Base-by-base conservation (phyloP, 2,329 filamentous ascomycete species). In the Cryoendolithus antarcticus region DNA sequence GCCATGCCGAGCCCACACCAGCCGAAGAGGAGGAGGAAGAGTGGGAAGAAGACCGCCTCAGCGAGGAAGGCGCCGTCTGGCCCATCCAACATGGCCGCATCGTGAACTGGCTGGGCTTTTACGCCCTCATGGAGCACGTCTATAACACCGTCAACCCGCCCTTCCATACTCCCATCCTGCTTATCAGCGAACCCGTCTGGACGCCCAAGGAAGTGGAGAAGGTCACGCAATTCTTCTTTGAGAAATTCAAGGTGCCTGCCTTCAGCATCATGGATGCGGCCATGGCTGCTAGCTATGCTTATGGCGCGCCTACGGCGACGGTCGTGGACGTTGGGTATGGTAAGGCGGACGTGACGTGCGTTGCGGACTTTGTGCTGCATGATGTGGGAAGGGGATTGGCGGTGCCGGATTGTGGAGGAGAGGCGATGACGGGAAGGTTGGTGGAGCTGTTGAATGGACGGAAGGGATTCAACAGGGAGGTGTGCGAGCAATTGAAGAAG, bases 171-270 rank as follows among this genome's bases (percentile, higher is more conserved):
- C 88, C 91, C 2, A 85, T 98, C 48, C 72, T 96, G 59, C 75
- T 98, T 46, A 82, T 96, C 62, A 75, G 82, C 6, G 84, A 93
- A 50, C 88, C 91, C 3, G 80, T 80, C 50, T 98, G 91, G 89
- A 86, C 86, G 3, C 77, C 82, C 6, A 80, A 82, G 45, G 86
- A 95, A 60, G 81, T 81, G 57, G 89, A 96, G 62, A 75, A 74
- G 30, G 80, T 98, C 48, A 83, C 88, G 9, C 85, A 91, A 46
- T 98, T 94, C 67, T 77, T 96, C 48, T 98, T 98, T 55, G 91
- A 98, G 63, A 93, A 91, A 63, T 94, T 93, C 57, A 91, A 89
- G 65, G 91, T 86, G 0, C 91, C 91, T 0, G 86, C 85, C 0
- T 82, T 98, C 37, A 88, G 82, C 51, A 72, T 96, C 46, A 81